Percentiles rank a stretch among this genome's conserved stretches.
These are phyloP conservation scores for Oryza longistaminata DNA, from an alignment of 176 grass and related monocot genomes.

Conservation along the genomic window DNA sequence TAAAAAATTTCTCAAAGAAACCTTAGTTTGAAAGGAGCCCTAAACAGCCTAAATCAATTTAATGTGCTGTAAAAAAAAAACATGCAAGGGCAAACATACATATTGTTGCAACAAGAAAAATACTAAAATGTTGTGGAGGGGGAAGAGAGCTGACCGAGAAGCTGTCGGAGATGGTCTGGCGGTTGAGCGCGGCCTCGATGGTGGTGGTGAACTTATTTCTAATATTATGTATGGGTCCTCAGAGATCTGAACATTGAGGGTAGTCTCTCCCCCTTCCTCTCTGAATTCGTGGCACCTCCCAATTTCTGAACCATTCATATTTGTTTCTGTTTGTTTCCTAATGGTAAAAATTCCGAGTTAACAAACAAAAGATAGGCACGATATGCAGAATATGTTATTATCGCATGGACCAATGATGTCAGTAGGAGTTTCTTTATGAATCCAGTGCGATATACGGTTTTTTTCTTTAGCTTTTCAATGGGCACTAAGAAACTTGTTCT, in stretches of 20 bases:
- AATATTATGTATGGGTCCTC: conserved; percentile 5
- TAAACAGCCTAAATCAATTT: not conserved
- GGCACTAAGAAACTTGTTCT: not conserved
- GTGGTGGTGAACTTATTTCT: conserved; percentile 68
- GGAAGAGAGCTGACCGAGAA: conserved; percentile 66
- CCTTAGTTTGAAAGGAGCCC: not conserved
- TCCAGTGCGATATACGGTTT: not conserved
- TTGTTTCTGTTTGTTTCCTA: not conserved
- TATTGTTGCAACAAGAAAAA: not conserved
- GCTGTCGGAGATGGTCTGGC: conserved; percentile 73
- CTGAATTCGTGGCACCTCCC: conserved; percentile 1
- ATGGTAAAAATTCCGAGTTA: not conserved
- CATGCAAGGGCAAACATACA: not conserved
- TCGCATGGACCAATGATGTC: conserved; percentile 3
- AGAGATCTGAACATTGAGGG: not conserved
- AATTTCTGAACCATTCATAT: conserved; percentile 20
- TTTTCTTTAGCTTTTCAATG: not conserved
- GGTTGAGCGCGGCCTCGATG: conserved; percentile 77
- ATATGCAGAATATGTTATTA: not conserved
- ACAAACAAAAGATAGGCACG: conserved; percentile 2
- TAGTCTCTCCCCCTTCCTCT: not conserved
- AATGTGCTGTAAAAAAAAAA: not conserved
- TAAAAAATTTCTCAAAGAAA: not conserved
- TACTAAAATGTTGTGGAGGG: not conserved
- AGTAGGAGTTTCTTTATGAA: not conserved